A percentile compares a stretch with the other conserved stretches of the same genome.
These are phyloP conservation scores for Cryptococcus deneoformans DNA, from an alignment of 1,284 basidiomycete species.

Conservation along the genomic window DNA sequence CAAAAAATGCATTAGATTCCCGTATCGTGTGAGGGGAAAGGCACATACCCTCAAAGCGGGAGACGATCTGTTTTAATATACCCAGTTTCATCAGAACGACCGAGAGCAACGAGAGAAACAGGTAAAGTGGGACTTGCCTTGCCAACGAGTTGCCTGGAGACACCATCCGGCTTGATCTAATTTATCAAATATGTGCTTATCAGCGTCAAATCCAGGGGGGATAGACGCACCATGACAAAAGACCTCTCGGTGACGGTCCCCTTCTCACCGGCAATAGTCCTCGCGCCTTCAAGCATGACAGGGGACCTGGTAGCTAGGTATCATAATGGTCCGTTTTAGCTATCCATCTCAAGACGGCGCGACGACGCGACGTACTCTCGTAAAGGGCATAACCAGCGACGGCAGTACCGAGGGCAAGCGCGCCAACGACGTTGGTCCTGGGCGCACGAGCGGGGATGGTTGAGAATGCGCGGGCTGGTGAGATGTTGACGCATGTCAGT, in stretches of 20 bases:
- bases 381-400: slow-evolving; percentile 36
- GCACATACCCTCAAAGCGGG: slow-evolving; percentile 40
- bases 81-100: slow-evolving; percentile 3
- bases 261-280: slow-evolving; percentile 52
- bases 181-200: slow-evolving; percentile 29
- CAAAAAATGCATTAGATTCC: background rate
- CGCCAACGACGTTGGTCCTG: slow-evolving; percentile 22
- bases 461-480: slow-evolving; percentile 37
- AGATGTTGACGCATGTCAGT: background rate
- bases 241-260: slow-evolving; percentile 49
- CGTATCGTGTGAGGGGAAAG: background rate
- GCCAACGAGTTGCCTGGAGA: slow-evolving; percentile 43
- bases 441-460: slow-evolving; percentile 30
- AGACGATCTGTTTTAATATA: slow-evolving; percentile 27
- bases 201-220: background rate
- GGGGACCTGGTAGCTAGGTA: slow-evolving; percentile 19
- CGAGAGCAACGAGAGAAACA: background rate
- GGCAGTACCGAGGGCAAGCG: slow-evolving; percentile 26
- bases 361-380: slow-evolving; percentile 25
- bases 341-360: background rate
- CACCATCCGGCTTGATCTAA: slow-evolving; percentile 47
- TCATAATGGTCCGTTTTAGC: background rate
- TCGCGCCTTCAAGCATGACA: slow-evolving; percentile 44
- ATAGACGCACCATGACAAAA: slow-evolving; percentile 49
- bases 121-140: slow-evolving; percentile 24